Evolutionary conservation across 805 yeast species (phyloP).

Genomic region (Metschnikowia arizonensis): DNA sequence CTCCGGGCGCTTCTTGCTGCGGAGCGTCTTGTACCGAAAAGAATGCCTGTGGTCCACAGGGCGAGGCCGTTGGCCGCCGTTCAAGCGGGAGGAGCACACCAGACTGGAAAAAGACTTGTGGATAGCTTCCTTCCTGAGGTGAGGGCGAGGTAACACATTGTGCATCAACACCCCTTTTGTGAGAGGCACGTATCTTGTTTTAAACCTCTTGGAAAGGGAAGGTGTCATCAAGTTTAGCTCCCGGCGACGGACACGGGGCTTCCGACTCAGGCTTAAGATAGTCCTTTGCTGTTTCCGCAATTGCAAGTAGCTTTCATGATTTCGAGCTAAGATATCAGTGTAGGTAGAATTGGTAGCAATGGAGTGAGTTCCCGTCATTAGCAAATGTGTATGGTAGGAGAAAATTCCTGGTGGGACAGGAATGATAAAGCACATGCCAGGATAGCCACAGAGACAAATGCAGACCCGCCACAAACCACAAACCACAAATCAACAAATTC

Average conservation of each 20-base stretch:
- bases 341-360: constrained; percentile 13
- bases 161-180: not conserved
- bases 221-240: constrained; percentile 3
- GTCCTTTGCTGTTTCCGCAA: constrained; percentile 9
- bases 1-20: not conserved
- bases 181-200: constrained; percentile 11
- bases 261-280: constrained; percentile 8
- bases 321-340: constrained; percentile 7
- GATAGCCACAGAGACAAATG: too few relatives aligned
- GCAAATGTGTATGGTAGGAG: not conserved
- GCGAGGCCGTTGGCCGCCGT: not conserved
- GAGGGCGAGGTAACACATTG: not conserved
- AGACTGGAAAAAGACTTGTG: constrained; percentile 1
- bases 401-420: not conserved
- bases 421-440: not conserved
- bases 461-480: too few relatives aligned
- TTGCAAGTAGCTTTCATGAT: constrained; percentile 8
- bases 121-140: not conserved
- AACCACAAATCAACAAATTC: too few relatives aligned
- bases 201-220: constrained; percentile 2
- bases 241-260: constrained; percentile 5
- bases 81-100: not conserved
- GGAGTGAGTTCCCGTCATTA: constrained; percentile 11
- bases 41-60: not conserved
- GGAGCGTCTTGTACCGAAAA: constrained; percentile 3